These are phyloP conservation scores for Lagenidium giganteum DNA, from an alignment of 352 stramenopile genomes.

Conservation along the genomic window DNA sequence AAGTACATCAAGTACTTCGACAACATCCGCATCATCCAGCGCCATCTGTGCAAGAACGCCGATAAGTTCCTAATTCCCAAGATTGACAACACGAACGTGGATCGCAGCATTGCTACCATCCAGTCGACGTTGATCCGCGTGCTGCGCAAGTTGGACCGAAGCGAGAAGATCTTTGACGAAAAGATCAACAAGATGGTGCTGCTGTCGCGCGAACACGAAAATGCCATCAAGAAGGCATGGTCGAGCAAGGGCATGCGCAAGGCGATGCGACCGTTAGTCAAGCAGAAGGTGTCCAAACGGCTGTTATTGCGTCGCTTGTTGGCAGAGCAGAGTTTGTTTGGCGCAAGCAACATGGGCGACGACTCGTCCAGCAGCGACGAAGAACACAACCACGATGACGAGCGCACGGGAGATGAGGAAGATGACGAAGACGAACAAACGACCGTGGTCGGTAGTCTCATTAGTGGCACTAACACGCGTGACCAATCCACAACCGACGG, in stretches of 20 bases:
- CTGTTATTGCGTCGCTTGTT: constrained; percentile 70
- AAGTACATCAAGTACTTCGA: constrained; percentile 91
- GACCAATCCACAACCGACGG: constrained; percentile 28
- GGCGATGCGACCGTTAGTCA: constrained; percentile 79
- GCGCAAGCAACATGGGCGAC: constrained; percentile 28
- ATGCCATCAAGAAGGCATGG: constrained; percentile 85
- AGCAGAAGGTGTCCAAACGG: constrained; percentile 83
- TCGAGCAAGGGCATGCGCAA: constrained; percentile 83
- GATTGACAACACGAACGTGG: constrained; percentile 88
- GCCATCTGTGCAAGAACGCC: constrained; percentile 78
- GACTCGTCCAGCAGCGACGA: constrained; percentile 79
- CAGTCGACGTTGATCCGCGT: constrained; percentile 82
- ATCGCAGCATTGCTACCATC: constrained; percentile 83
- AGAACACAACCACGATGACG: constrained; percentile 41
- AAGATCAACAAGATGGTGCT: constrained; percentile 83
- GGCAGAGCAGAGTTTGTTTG: constrained; percentile 60
- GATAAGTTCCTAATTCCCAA: constrained; percentile 83
- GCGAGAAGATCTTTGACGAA: constrained; percentile 66
- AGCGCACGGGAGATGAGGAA: constrained; percentile 37
- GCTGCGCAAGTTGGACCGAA: constrained; percentile 70
- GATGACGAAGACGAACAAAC: constrained; percentile 78
- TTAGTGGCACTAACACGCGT: constrained; percentile 59
- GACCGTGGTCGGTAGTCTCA: constrained; percentile 70
- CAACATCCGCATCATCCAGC: constrained; percentile 88
- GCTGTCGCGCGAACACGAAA: constrained; percentile 82